Evolutionary conservation across 345 rosid genomes (phyloP), one percentile per base, ranked within the genome.

Genomic region (Salix suchowensis): DNA sequence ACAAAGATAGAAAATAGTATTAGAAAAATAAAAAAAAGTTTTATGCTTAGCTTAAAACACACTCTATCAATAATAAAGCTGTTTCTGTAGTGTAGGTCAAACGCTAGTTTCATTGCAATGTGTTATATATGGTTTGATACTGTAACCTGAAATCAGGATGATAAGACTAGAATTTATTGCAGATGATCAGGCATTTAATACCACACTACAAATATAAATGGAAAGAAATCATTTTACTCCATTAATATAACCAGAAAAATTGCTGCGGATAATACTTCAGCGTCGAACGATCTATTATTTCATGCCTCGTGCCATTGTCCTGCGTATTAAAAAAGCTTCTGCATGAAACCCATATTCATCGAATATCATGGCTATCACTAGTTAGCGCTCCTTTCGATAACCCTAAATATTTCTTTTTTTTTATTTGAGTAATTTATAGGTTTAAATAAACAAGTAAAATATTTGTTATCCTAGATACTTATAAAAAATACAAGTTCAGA

Each of bases 371-470:
- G 2, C 0, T 50, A 16, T 16, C 19, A 16, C 8, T 15, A 46
- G 52, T 15, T 46, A 5, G 55, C 0, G 21, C 8, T 16, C 0
- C 7, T 16, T 16, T 16, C 10, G 12, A 8, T 8, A 39, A 39
- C 12, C 37, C 37, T 34, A 34, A 34, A 34, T 34, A 34, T 34
- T 5, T 34, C 37, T 32, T 32, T 32, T 32, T 32, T 4, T 32
- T 32, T 32, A 32, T 32, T 32, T 32, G 34, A 32, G 34, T 32
- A 32, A 32, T 32, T 32, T 32, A 5, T 4, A 0, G 34, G 5
- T 32, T 32, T 32, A 32, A 32, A 32, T 32, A 4, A 4, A 4
- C 0, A 0, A 32, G 0, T 32, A 32, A 32, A 32, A 32, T 0
- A 4, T 32, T 32, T 30, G 4, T 30, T 30, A 30, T 30, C 32